Conservation (phyloP, 805 yeast genomes). For the Spathaspora passalidarum region DNA sequence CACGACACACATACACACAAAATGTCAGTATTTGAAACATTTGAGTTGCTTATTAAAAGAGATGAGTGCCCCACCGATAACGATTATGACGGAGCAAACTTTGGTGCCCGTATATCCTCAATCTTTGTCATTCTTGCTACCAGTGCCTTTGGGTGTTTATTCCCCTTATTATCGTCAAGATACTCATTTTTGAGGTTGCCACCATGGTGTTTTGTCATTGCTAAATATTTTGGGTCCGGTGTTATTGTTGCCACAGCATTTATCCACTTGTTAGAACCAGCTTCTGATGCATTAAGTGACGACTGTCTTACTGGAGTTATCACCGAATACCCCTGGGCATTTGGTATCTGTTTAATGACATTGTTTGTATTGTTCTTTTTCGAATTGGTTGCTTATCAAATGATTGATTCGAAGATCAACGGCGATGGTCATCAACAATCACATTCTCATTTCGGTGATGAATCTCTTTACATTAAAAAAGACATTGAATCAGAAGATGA, state of each 20-base stretch:
- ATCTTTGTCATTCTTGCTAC: constrained; percentile 59
- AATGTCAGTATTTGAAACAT: constrained; percentile 3
- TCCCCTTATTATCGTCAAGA: constrained; percentile 60
- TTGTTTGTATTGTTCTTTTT: constrained; percentile 50
- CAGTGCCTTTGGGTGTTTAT: constrained; percentile 53
- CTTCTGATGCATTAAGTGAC: constrained; percentile 52
- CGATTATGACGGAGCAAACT: constrained; percentile 42
- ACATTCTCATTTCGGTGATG: constrained; percentile 57
- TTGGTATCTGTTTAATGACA: constrained; percentile 49
- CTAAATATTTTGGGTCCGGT: constrained; percentile 80
- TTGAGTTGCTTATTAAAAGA: constrained; percentile 40
- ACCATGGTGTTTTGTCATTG: constrained; percentile 58
- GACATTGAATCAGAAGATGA: constrained; percentile 18
- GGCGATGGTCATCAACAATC: constrained; percentile 30
- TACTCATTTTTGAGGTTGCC: constrained; percentile 60
- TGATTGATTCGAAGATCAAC: constrained; percentile 36
- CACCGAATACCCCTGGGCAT: constrained; percentile 52
- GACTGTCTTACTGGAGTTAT: constrained; percentile 64
- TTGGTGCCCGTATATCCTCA: constrained; percentile 56
- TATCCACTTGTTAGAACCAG: constrained; percentile 71
- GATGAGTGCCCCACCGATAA: constrained; percentile 38
- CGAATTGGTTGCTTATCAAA: constrained; percentile 49
- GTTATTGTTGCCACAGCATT: constrained; percentile 82
- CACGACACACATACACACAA: neutral
- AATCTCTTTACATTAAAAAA: constrained; percentile 26